Evolutionary conservation across 208 protist species (phyloP), one percentile per base, ranked within the genome.

Genomic region (Leishmania braziliensis): DNA sequence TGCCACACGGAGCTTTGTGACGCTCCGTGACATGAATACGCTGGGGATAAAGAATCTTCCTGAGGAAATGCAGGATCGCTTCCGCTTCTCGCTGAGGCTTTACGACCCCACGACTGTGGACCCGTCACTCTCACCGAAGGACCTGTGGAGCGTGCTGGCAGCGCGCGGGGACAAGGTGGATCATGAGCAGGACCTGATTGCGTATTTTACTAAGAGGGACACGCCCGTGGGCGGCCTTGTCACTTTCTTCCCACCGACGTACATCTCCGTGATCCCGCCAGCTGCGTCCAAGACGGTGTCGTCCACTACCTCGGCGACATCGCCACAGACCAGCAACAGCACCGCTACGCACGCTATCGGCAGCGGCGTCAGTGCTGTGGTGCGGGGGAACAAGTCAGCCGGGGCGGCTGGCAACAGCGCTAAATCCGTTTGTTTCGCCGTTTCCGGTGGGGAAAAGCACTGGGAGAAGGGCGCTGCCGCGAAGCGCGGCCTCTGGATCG

Each of bases 1-100:
- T 4, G 90, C 88, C 60, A 86, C 86, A 8, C 89, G 90, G 58
- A 83, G 93, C 33, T 85, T 84, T 33, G 86, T 94, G 20, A 93
- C 89, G 16, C 88, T 96, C 50, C 86, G 88, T 1, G 88, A 88
- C 75, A 86, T 90, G 82, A 84, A 71, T 53, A 87, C 76, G 26
- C 62, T 81, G 23, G 77, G 72, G 1, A 46, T 63, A 33, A 84
- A 83, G 63, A 86, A 88, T 73, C 43, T 92, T n/a, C 70, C 83
- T 2, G 79, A 86, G 46, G 80, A 70, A 48, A 85, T 82, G 72
- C 66, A 83, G 50, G 89, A 93, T 62, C 83, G 83, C 53, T 94
- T 93, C 79, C 86, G 85, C 56, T 65, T 94, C 1, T 87, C 78
- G n/a, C 75, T 90, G 18, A 89, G 84, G 76, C 75, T 88, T 14